A percentile compares a stretch with the other conserved stretches of the same genome.
Conservation (phyloP, 2,329 filamentous ascomycete genomes). For the Xylaria polymorpha region DNA sequence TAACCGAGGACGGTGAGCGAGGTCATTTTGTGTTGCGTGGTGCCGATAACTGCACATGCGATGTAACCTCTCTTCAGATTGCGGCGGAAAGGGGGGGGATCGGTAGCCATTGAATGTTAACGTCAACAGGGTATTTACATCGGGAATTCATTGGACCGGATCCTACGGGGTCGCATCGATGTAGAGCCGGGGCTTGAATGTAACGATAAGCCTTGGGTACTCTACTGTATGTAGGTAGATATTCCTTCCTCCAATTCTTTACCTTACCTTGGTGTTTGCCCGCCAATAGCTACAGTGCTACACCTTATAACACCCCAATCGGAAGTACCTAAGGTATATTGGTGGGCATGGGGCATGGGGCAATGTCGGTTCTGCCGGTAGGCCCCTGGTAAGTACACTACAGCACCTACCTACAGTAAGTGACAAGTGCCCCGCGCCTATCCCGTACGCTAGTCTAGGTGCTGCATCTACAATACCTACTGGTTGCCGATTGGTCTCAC, state of each 20-base stretch:
- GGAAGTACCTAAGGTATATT: neutral
- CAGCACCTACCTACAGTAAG: too few relatives aligned
- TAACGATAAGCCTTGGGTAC: too few relatives aligned
- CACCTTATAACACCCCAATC: neutral
- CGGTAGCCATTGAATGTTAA: neutral
- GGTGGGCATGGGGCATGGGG: too few relatives aligned
- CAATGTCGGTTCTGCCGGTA: too few relatives aligned
- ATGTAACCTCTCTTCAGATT: slow-evolving; percentile 33
- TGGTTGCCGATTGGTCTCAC: neutral
- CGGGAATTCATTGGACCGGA: slow-evolving; percentile 26
- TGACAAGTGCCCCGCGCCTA: too few relatives aligned
- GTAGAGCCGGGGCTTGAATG: too few relatives aligned
- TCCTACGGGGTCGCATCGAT: slow-evolving; percentile 10
- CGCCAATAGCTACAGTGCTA: too few relatives aligned
- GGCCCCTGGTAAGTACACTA: too few relatives aligned
- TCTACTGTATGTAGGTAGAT: neutral
- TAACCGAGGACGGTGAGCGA: slow-evolving; percentile 24
- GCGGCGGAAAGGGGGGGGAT: slow-evolving; percentile 9
- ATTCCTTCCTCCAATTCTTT: neutral
- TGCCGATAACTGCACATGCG: slow-evolving; percentile 26
- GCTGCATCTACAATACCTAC: neutral
- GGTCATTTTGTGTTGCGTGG: slow-evolving; percentile 1
- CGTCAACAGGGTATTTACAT: neutral
- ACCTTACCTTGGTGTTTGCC: too few relatives aligned
- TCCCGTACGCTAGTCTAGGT: neutral